phyloP scores from a whole-genome alignment of 2,329 filamentous ascomycete genomes.

The Myriosclerotinia scirpicola region DNA sequence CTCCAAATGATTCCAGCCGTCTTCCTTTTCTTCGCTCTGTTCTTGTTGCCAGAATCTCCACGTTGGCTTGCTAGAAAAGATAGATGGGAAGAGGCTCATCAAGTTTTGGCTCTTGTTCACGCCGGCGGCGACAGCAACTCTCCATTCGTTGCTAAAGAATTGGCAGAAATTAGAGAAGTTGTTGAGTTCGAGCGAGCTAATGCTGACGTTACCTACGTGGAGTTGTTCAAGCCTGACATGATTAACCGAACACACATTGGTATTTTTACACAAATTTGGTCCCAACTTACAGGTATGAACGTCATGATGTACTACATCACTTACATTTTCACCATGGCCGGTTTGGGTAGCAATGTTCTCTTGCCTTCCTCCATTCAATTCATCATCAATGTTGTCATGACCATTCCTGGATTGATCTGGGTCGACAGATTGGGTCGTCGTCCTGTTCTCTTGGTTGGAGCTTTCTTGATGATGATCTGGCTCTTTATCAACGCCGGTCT shows the following conservation, averaged over 20 bases:
- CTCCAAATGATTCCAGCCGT: conserved; percentile 62
- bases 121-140: conserved; percentile 63
- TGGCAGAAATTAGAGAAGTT: conserved; percentile 73
- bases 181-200: conserved; percentile 73
- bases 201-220: conserved; percentile 66
- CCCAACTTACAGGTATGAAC: conserved; percentile 75
- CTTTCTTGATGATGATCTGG: conserved; percentile 42
- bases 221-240: conserved; percentile 73
- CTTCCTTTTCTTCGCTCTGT: conserved; percentile 57
- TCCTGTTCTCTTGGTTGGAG: conserved; percentile 61
- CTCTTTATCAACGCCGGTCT: conserved; percentile 50
- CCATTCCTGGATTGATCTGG: conserved; percentile 70
- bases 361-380: conserved; percentile 70
- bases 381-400: conserved; percentile 79
- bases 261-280: conserved; percentile 74
- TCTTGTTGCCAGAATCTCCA: conserved; percentile 61
- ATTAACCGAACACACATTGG: conserved; percentile 71
- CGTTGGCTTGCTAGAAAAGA: conserved; percentile 64
- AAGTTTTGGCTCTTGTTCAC: conserved; percentile 49
- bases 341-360: conserved; percentile 59
- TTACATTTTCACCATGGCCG: conserved; percentile 72
- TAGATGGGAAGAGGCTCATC: conserved; percentile 59
- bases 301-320: conserved; percentile 59
- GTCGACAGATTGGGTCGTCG: conserved; percentile 77
- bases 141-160: conserved; percentile 65